Evolutionary conservation across 768 basidiomycete genomes (phyloP), one percentile per base, ranked within the genome.

Genomic region (Boletus sensibilis): DNA sequence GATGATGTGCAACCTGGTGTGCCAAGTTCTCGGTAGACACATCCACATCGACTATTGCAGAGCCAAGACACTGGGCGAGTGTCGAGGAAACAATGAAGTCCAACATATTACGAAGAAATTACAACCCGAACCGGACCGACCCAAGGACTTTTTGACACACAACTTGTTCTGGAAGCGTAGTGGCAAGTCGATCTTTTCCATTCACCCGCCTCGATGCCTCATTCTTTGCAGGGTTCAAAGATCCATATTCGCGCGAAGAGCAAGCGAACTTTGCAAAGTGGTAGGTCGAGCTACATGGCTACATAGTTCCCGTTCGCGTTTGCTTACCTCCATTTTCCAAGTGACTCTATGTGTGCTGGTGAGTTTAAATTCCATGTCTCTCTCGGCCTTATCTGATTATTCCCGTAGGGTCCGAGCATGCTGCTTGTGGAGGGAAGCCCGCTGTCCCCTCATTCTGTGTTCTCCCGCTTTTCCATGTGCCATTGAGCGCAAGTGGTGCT

Each of bases 161-260:
- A 72, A 63, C 34, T 54, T 85, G 38, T 79, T 76, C 58, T 86
- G 84, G 84, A 76, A 76, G 57, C 76, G 84, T 12, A 78, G 77
- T 61, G 84, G 84, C 78, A 57, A 45, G 76, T 67, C 12, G 0
- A 47, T 18, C 5, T 21, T 33, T 21, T 18, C 21, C 1, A 14
- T 6, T 4, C 1, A 1, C 2, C 16, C 1, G 0, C 13, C 7
- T 57, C 20, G 18, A 37, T 27, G 12, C 1, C 43, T 52, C 12
- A 60, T 45, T 16, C 7, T 50, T 14, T 47, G 13, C 46, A 84
- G 84, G 82, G 6, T 86, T 85, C 73, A 83, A 79, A 70, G 84
- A 86, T 64, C 85, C 83, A 0, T 86, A 86, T 59, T 76, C 82
- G 5, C 75, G 75, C 8, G 82, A 84, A 39, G 82, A 85, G 47